Conservation (phyloP, 1,284 basidiomycete genomes). For the Leccinum fuscescens region DNA sequence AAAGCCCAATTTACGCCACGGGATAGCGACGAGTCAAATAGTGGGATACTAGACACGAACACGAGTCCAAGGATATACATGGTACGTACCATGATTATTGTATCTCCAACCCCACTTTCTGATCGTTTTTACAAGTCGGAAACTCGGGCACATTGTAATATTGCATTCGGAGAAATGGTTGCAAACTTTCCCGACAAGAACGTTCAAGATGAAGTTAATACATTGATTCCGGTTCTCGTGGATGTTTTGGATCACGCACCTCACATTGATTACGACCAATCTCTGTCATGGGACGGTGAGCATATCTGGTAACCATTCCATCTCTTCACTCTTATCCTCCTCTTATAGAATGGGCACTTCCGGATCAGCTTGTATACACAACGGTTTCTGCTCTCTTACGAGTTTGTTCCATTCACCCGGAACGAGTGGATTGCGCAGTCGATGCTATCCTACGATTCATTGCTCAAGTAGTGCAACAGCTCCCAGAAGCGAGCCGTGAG, state of each 20-base stretch:
- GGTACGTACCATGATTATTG: conserved; percentile 17
- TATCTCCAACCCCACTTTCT: conserved; percentile 7
- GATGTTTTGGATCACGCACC: conserved; percentile 71
- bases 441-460: conserved; percentile 63
- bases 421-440: conserved; percentile 49
- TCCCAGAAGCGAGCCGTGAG: conserved; percentile 57
- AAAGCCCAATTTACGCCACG: conserved; percentile 44
- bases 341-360: conserved; percentile 69
- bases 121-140: conserved; percentile 40
- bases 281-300: conserved; percentile 73
- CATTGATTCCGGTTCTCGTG: conserved; percentile 54
- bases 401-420: conserved; percentile 53
- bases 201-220: conserved; percentile 48
- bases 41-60: neutral
- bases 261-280: conserved; percentile 71
- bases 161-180: conserved; percentile 74
- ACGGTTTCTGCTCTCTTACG: conserved; percentile 72
- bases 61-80: conserved; percentile 20
- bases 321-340: conserved; percentile 13
- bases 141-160: conserved; percentile 70
- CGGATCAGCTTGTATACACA: conserved; percentile 77
- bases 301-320: neutral
- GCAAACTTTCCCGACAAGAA: conserved; percentile 58
- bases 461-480: conserved; percentile 52
- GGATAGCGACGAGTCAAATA: conserved; percentile 9